Conservation (phyloP, 2,329 filamentous ascomycete genomes). For the Penicillium sp. region DNA sequence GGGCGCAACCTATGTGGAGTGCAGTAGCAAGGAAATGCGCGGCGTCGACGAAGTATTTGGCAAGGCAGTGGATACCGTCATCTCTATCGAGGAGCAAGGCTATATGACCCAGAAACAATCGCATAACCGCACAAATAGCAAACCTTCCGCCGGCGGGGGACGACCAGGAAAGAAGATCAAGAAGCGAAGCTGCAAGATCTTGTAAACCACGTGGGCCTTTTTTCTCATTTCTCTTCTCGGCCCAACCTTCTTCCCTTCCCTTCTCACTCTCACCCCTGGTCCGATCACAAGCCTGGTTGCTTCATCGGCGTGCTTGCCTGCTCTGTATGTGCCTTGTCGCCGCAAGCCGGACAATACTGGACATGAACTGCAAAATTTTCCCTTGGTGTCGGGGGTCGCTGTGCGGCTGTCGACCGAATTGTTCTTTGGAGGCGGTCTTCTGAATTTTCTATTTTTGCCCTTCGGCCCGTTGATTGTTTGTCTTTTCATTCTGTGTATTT, state of each 20-base stretch:
- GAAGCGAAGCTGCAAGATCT: constrained; percentile 80
- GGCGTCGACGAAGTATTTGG: constrained; percentile 98
- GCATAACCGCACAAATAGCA: constrained; percentile 22
- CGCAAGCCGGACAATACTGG: constrained; percentile 30
- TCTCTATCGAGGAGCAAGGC: constrained; percentile 74
- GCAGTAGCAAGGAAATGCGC: constrained; percentile 92
- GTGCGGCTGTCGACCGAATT: constrained; percentile 22
- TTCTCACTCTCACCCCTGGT: constrained; percentile 20
- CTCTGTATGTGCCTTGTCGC: constrained; percentile 27
- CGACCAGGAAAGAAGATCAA: constrained; percentile 68
- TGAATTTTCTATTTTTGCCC: constrained; percentile 21
- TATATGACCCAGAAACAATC: constrained; percentile 37
- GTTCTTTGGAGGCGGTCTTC: constrained; percentile 28
- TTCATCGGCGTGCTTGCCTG: constrained; percentile 32
- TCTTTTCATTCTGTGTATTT: constrained; percentile 13
- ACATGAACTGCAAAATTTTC: constrained; percentile 27
- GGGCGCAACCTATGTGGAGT: constrained; percentile 95
- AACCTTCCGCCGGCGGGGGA: constrained; percentile 42
- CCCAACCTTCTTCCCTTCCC: constrained; percentile 15
- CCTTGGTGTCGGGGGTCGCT: constrained; percentile 23
- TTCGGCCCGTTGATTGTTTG: constrained; percentile 1
- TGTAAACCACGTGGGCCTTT: constrained; percentile 55
- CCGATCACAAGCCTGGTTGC: constrained; percentile 42
- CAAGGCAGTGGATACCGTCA: constrained; percentile 84
- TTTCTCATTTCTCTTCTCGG: constrained; percentile 16